Conservation (phyloP, 768 basidiomycete species). For the Boletus bicolor region DNA sequence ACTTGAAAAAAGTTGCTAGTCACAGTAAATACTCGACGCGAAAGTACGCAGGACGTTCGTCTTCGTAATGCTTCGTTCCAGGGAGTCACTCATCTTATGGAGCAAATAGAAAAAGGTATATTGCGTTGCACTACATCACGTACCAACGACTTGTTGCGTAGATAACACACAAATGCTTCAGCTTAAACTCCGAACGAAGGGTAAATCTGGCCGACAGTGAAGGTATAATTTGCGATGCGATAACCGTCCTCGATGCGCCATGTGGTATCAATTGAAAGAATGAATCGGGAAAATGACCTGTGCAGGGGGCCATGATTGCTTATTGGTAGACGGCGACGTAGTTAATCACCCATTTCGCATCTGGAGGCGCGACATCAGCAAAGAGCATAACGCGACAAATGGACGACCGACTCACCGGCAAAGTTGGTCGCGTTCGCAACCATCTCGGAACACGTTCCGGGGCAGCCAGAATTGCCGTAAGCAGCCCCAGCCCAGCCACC, state of each 20-base stretch:
- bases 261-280: neutral
- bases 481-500: slow-evolving; percentile 27
- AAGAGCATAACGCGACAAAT: neutral
- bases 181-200: neutral
- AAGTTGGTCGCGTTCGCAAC: slow-evolving; percentile 59
- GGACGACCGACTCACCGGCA: slow-evolving; percentile 31
- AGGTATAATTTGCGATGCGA: neutral
- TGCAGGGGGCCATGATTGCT: neutral
- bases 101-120: no score
- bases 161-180: neutral
- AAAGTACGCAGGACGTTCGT: no score
- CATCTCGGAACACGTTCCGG: slow-evolving; percentile 43
- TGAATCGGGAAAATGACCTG: neutral
- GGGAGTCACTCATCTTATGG: no score
- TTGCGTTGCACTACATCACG: neutral
- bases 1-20: no score
- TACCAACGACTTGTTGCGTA: neutral
- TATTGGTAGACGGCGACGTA: slow-evolving; percentile 51
- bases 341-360: slow-evolving; percentile 54
- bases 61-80: no score
- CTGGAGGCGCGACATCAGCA: slow-evolving; percentile 12
- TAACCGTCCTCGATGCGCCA: neutral
- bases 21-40: no score
- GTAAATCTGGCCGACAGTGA: neutral
- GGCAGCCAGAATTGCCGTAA: slow-evolving; percentile 30